Evolutionary conservation across 352 stramenopile species (phyloP), one percentile per base, ranked within the genome.

Genomic region (Phytophthora hibernalis): DNA sequence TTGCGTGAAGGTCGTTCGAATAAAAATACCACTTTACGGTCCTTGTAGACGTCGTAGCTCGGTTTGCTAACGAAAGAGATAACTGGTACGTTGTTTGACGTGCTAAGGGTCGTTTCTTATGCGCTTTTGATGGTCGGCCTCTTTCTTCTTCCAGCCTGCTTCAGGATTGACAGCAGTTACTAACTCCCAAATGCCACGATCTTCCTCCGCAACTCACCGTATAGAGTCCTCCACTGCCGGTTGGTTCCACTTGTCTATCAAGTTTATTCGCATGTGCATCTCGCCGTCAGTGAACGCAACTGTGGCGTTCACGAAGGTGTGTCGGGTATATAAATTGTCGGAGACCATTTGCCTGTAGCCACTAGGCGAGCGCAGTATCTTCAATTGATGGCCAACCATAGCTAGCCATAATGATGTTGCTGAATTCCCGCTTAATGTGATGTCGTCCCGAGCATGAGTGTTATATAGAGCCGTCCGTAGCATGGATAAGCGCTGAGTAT

Each of bases 281-380:
- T 57, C 50, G 3, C 50, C 33, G 12, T 57, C 50, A 6, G 50
- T 57, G 20, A 47, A 40, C 16, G 33, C 26, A 1, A 18, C 2
- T 13, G 48, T 5, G 6, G 48, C 20, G 1, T 45, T 65, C 2
- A 48, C 57, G 0, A 65, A 35, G 13, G 12, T 13, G 16, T 65
- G 57, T 1, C 57, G 35, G 1, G 57, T 58, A 28, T 57, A 65
- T 4, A 65, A 65, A 22, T 58, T 65, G 42, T 65, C 37, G 6
- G 9, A 30, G 0, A 58, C 20, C 35, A 52, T 57, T 1, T 58
- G 24, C 1, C 57, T 35, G 0, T 21, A 18, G 2, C 57, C 48
- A 5, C 1, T 16, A 11, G 38, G 24, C 11, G 38, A 37, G 1
- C 2, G n/a, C 10, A 20, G 11, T 2, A n/a, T 2, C 20, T 1